Conservation (phyloP, 148 eudicot genomes). For the Rhododendron henanense region DNA sequence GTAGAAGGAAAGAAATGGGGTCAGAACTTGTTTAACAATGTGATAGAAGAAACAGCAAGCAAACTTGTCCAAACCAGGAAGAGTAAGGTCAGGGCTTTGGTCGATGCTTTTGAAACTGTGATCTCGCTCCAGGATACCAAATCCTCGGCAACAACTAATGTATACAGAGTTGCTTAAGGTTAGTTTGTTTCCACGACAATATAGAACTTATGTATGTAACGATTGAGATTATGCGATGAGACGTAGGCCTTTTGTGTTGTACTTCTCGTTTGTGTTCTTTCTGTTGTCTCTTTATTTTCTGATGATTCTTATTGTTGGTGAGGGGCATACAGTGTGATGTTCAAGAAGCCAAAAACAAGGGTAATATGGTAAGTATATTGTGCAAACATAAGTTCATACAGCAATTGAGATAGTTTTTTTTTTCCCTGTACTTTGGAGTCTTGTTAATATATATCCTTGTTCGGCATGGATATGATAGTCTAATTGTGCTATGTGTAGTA, state of each 20-base stretch:
- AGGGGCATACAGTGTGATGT: neutral
- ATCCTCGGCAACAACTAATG: constrained; percentile 28
- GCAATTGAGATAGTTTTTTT: no score
- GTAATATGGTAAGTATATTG: neutral
- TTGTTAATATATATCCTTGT: neutral
- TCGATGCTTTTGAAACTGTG: constrained; percentile 76
- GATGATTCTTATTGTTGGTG: neutral
- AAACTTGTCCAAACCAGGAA: constrained; percentile 63
- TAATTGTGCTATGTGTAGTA: no score
- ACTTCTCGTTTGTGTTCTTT: neutral
- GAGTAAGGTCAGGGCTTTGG: constrained; percentile 84
- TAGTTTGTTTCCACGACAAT: neutral
- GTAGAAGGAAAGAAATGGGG: constrained; percentile 35
- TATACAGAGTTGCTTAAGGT: constrained; percentile 23
- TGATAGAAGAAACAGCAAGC: constrained; percentile 76
- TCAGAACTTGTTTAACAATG: constrained; percentile 43
- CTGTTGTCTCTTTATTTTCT: neutral
- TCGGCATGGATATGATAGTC: neutral
- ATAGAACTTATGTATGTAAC: neutral
- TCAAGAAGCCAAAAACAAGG: neutral
- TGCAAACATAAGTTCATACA: neutral
- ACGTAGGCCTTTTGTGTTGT: neutral
- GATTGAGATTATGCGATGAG: constrained; percentile 9
- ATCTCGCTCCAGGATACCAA: constrained; percentile 51
- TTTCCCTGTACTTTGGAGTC: neutral